Conservation (phyloP, 345 rosid genomes). For the Aquilaria malaccensis region DNA sequence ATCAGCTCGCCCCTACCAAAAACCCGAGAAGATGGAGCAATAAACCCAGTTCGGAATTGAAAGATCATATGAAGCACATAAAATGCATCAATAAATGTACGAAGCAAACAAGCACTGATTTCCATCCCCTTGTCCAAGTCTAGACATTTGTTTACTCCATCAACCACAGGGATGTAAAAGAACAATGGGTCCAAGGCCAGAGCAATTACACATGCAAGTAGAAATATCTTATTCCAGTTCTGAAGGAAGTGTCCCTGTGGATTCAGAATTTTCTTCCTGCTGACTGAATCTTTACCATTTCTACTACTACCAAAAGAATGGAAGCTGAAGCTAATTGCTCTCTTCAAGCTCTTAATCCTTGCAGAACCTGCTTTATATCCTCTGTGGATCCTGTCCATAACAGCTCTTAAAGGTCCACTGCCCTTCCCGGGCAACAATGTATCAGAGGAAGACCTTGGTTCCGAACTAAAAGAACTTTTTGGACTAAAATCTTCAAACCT, state of each 20-base stretch:
- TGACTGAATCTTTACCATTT: constrained; percentile 5
- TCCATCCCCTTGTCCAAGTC: constrained; percentile 17
- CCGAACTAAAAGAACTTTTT: constrained; percentile 18
- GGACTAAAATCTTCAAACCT: constrained; percentile 36
- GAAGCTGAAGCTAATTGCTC: constrained; percentile 17
- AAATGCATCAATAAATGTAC: constrained; percentile 26
- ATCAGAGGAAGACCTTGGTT: background rate
- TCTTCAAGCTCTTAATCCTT: constrained; percentile 38
- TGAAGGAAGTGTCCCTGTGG: constrained; percentile 28
- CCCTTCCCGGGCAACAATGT: constrained; percentile 17
- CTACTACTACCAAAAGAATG: constrained; percentile 7
- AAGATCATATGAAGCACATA: constrained; percentile 25
- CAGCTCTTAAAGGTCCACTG: constrained; percentile 22
- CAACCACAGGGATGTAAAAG: constrained; percentile 27
- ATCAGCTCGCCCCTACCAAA: constrained; percentile 33
- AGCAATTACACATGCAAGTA: constrained; percentile 22
- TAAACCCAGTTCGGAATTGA: constrained; percentile 27
- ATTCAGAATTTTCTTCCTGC: constrained; percentile 10
- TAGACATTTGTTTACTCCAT: constrained; percentile 14
- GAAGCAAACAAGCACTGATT: constrained; percentile 21
- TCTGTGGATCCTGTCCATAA: constrained; percentile 25
- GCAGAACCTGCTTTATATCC: constrained; percentile 36
- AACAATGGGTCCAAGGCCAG: constrained; percentile 34
- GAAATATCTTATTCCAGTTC: constrained; percentile 28
- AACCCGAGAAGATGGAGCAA: constrained; percentile 27